Base-by-base conservation (phyloP, 2,329 filamentous ascomycete genomes). In the Capronia epimyces region DNA sequence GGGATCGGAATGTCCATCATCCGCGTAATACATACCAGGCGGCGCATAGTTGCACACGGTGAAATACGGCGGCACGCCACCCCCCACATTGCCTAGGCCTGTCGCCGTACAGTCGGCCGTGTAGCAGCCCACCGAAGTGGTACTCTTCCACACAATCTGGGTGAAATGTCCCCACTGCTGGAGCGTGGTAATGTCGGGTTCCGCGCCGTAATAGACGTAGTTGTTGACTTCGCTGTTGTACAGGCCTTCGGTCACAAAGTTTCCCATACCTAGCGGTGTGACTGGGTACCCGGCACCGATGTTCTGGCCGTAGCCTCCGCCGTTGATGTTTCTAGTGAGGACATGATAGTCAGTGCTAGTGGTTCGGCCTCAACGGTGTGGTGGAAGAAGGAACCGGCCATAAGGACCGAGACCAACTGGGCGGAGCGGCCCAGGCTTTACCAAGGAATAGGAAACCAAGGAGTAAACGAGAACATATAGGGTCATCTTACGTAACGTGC, bases 21-120 rank as follows among this genome's bases (percentile, higher is more conserved):
- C 10, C 29, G 7, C 13, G 22, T 16, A 74, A 72, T 70, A 72
- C 70, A 83, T 83, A 87, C 87, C 89, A 56, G 82, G 72, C 55
- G 81, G 77, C 59, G 72, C 73, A 74, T 95, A 95, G 79, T 95
- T 91, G 83, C 89, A 95, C 63, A 94, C 88, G 18, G 86, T 90
- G 74, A 81, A 89, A 71, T 78, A 82, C n/a, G 82, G 70, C 34
- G 74, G 43, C 16, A 70, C 60, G 42, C 65, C 62, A 44, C 67
- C 69, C 45, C 68, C 69, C 27, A 69, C 67, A 55, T 72, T 71
- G 39, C 60, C 63, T 36, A 78, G 65, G 46, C 49, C 57, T 12
- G 10, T 60, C 16, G 54, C 13, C 18, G 57, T 20, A 76, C 73
- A 81, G 68, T 58, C 51, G 16, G 66, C 62, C 15, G 57, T 60